Evolutionary conservation across 2,329 filamentous ascomycete species (phyloP).

Genomic region (Colletotrichum falcatum): DNA sequence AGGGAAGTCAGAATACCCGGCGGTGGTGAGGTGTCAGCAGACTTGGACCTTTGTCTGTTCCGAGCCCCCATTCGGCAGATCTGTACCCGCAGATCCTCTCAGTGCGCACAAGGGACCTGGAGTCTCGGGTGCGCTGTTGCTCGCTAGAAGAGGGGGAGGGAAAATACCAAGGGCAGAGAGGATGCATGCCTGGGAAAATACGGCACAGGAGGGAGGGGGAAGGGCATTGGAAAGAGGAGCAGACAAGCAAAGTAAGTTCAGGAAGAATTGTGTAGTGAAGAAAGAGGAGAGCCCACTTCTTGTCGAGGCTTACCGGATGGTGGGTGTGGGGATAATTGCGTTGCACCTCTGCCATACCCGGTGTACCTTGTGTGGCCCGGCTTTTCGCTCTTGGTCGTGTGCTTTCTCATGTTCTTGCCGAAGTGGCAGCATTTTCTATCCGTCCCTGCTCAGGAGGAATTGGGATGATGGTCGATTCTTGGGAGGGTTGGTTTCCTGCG

Average conservation of each 20-base stretch:
- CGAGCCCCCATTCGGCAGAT: slow-evolving; percentile 29
- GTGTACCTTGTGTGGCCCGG: slow-evolving; percentile 16
- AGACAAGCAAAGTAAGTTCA: not conserved
- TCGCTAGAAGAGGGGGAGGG: not conserved
- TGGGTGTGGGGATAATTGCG: slow-evolving; percentile 40
- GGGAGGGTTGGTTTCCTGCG: not conserved
- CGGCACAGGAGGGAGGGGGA: slow-evolving; percentile 5
- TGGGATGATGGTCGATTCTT: not conserved
- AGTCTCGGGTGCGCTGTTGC: not conserved
- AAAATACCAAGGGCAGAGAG: not conserved
- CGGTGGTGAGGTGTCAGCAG: slow-evolving; percentile 32
- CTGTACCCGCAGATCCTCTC: slow-evolving; percentile 23
- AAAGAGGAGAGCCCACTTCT: slow-evolving; percentile 33
- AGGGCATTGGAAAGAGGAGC: slow-evolving; percentile 18
- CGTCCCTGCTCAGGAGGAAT: not conserved
- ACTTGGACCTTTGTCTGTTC: slow-evolving; percentile 29
- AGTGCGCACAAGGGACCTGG: slow-evolving; percentile 14
- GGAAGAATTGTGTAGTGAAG: slow-evolving; percentile 40
- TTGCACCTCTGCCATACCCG: slow-evolving; percentile 17
- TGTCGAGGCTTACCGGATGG: slow-evolving; percentile 37
- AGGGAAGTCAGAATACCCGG: not conserved
- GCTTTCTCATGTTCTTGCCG: not conserved
- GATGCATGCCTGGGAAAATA: not conserved
- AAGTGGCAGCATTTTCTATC: not conserved
- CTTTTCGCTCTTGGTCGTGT: not conserved